These are phyloP conservation scores for Tuber umbilicatum DNA, from an alignment of 495 filamentous ascomycete species.

Conservation along the genomic window DNA sequence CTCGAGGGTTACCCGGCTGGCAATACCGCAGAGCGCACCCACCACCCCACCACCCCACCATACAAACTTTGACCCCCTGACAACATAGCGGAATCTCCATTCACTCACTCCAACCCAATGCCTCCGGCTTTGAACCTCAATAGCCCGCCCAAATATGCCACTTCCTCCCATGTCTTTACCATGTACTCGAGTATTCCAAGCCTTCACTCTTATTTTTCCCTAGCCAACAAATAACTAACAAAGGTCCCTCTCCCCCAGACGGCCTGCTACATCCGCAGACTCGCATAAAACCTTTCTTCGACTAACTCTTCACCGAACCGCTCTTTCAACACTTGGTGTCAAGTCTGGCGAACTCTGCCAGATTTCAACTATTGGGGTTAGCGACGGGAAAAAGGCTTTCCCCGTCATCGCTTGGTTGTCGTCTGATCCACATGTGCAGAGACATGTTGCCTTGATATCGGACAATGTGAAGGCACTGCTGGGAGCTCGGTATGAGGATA, in stretches of 20 bases:
- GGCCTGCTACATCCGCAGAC: constrained; percentile 23
- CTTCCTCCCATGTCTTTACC: background rate
- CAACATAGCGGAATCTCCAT: background rate
- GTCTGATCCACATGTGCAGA: constrained; percentile 35
- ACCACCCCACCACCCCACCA: background rate
- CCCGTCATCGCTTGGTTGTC: constrained; percentile 35
- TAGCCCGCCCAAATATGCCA: background rate
- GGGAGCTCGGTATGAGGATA: constrained; percentile 35
- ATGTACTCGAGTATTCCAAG: background rate
- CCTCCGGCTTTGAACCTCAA: background rate
- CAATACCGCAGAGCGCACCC: background rate
- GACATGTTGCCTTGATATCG: constrained; percentile 32
- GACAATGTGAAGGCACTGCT: constrained; percentile 27
- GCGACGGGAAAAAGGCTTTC: constrained; percentile 10
- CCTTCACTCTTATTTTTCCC: background rate
- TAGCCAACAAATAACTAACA: background rate
- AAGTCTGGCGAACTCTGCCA: constrained; percentile 32
- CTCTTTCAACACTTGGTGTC: constrained; percentile 27
- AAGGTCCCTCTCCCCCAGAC: constrained; percentile 10
- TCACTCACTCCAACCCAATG: background rate
- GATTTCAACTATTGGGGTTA: constrained; percentile 15
- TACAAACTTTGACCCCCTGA: background rate
- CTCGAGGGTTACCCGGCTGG: background rate
- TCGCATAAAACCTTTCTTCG: constrained; percentile 40
- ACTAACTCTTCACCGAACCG: constrained; percentile 29